A percentile compares a stretch with the other conserved stretches of the same genome.
These are phyloP conservation scores for Leccinum subgranulosum DNA, from an alignment of 768 basidiomycete species.

Conservation along the genomic window DNA sequence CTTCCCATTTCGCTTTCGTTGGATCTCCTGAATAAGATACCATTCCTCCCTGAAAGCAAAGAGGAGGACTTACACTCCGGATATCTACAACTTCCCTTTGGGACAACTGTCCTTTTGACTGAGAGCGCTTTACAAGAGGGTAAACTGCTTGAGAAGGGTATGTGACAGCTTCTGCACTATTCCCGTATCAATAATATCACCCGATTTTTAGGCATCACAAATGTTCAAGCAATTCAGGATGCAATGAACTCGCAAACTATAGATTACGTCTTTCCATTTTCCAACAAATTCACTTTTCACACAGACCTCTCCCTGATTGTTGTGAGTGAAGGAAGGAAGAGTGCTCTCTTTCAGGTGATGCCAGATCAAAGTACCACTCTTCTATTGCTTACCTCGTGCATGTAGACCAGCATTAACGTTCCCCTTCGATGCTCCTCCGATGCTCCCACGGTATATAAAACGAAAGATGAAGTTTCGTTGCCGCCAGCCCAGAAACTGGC, in stretches of 20 bases:
- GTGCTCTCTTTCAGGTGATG: constrained; percentile 67
- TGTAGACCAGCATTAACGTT: constrained; percentile 56
- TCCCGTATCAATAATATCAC: neutral
- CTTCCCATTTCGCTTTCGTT: constrained; percentile 60
- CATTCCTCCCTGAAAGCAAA: constrained; percentile 63
- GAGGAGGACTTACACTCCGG: constrained; percentile 75
- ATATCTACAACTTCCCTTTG: constrained; percentile 65
- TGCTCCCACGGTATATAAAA: constrained; percentile 46
- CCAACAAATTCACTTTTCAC: constrained; percentile 62
- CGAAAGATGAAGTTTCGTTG: constrained; percentile 37
- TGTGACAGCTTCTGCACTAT: neutral
- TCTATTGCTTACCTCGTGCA: neutral
- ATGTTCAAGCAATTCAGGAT: constrained; percentile 61
- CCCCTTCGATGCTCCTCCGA: constrained; percentile 41
- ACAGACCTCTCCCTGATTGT: constrained; percentile 71
- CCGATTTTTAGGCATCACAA: constrained; percentile 49
- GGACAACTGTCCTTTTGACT: constrained; percentile 57
- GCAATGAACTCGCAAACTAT: constrained; percentile 63
- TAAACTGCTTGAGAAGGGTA: constrained; percentile 50
- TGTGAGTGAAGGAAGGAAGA: constrained; percentile 61
- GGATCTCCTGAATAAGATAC: constrained; percentile 51
- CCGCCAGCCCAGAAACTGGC: constrained; percentile 49
- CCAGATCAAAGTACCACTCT: neutral
- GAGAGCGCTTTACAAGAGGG: constrained; percentile 72
- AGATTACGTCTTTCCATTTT: constrained; percentile 73